phyloP scores from a whole-genome alignment of 305 asterid genomes.

The Fraxinus latifolia region DNA sequence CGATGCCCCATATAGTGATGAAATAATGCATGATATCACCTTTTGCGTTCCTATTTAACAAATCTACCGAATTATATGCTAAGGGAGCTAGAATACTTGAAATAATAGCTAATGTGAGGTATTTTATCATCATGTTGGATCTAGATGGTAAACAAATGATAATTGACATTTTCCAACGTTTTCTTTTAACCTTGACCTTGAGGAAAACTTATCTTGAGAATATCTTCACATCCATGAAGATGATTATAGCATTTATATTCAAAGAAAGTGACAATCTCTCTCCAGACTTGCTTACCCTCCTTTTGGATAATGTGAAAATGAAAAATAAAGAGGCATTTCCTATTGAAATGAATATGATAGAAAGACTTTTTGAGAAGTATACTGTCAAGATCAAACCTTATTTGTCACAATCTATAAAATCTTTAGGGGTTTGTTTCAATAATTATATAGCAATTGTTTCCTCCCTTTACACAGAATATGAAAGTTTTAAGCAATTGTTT shows the following conservation, averaged over 20 bases:
- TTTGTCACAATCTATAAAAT: background rate
- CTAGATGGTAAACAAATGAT: background rate
- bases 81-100: background rate
- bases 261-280: background rate
- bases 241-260: too few species aligned
- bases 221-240: background rate
- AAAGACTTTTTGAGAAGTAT: background rate
- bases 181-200: background rate
- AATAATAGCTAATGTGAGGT: background rate
- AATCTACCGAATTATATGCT: background rate
- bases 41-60: background rate
- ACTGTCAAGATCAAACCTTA: background rate
- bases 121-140: background rate
- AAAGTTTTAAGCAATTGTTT: background rate
- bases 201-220: too few species aligned
- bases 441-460: background rate
- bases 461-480: background rate
- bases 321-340: background rate
- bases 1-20: background rate
- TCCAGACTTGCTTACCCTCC: background rate
- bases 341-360: background rate
- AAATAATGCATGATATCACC: background rate
- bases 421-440: background rate
- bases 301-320: background rate
- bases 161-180: background rate